A percentile compares a stretch with the other conserved stretches of the same genome.
Evolutionary conservation across 495 filamentous ascomycete genomes (phyloP).

Genomic region (Aspergillus avenaceus): DNA sequence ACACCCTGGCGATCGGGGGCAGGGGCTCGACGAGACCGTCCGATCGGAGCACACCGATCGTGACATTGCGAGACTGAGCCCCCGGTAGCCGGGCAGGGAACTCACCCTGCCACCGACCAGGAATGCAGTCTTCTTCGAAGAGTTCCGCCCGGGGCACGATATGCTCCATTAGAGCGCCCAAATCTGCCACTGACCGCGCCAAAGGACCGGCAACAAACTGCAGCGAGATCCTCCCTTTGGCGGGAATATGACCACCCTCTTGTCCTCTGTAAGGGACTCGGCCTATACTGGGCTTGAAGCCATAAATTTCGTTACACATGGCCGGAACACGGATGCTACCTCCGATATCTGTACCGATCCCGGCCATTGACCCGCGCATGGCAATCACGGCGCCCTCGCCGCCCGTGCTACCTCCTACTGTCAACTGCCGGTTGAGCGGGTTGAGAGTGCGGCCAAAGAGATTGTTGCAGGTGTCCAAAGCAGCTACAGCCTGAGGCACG

Average conservation of each 20-base stretch:
- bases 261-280: conserved; percentile 53
- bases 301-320: conserved; percentile 54
- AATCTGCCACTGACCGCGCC: conserved; percentile 39
- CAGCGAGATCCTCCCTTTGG: conserved; percentile 37
- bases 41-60: conserved; percentile 51
- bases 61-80: conserved; percentile 12
- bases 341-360: conserved; percentile 65
- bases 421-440: conserved; percentile 53
- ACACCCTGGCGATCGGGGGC: conserved; percentile 50
- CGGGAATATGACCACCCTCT: conserved; percentile 35
- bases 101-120: conserved; percentile 41
- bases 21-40: conserved; percentile 57
- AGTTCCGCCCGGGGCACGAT: conserved; percentile 43
- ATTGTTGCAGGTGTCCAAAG: conserved; percentile 36
- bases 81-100: conserved; percentile 1
- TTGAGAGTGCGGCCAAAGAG: conserved; percentile 61
- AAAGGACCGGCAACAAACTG: conserved; percentile 50
- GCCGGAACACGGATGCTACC: conserved; percentile 60
- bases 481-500: conserved; percentile 50
- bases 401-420: conserved; percentile 59
- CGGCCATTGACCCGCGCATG: conserved; percentile 57
- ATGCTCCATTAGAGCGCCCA: conserved; percentile 46
- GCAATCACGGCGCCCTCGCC: conserved; percentile 65
- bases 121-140: conserved; percentile 47
- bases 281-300: conserved; percentile 55